phyloP scores from a whole-genome alignment of 768 basidiomycete genomes.

The Pholiota molesta region DNA sequence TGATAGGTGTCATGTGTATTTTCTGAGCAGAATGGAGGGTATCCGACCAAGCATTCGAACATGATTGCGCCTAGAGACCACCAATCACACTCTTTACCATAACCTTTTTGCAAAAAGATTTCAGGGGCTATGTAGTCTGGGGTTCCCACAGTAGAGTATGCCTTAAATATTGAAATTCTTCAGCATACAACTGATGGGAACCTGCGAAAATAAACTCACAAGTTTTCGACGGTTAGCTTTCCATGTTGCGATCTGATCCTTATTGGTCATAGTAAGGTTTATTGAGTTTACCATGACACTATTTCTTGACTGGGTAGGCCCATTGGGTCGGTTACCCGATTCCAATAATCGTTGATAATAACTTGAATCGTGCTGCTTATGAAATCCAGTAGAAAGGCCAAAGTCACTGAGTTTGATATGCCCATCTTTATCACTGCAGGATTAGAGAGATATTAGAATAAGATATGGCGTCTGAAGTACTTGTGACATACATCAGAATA shows the following conservation, averaged over 20 bases:
- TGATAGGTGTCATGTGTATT: slow-evolving; percentile 97
- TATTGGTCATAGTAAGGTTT: slow-evolving; percentile 92
- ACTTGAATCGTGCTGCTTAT: slow-evolving; percentile 94
- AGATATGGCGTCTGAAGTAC: slow-evolving; percentile 38
- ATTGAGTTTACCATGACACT: slow-evolving; percentile 98
- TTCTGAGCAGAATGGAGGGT: slow-evolving; percentile 95
- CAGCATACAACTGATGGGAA: slow-evolving; percentile 1
- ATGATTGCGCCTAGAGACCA: slow-evolving; percentile 99
- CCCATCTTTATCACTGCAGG: slow-evolving; percentile 78
- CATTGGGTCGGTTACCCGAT: slow-evolving; percentile 51
- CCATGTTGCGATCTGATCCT: slow-evolving; percentile 96
- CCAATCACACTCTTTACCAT: slow-evolving; percentile 98
- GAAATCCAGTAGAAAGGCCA: slow-evolving; percentile 98
- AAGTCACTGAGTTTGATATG: slow-evolving; percentile 99
- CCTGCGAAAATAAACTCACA: slow-evolving; percentile 47
- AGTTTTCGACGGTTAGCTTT: slow-evolving; percentile 97
- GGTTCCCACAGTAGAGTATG: slow-evolving; percentile 97
- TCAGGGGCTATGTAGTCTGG: slow-evolving; percentile 97
- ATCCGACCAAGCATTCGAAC: slow-evolving; percentile 98
- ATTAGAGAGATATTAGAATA: slow-evolving; percentile 5
- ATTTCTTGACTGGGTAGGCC: slow-evolving; percentile 65
- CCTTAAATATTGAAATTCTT: slow-evolving; percentile 45
- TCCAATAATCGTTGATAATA: slow-evolving; percentile 94
- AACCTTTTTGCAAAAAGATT: slow-evolving; percentile 96
- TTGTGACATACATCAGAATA: slow-evolving; percentile 53